Percentiles rank a stretch among this genome's conserved stretches.
phyloP scores from a whole-genome alignment of 371 early-diverging fungal genomes.

The Polyrhizophydium stewartii region DNA sequence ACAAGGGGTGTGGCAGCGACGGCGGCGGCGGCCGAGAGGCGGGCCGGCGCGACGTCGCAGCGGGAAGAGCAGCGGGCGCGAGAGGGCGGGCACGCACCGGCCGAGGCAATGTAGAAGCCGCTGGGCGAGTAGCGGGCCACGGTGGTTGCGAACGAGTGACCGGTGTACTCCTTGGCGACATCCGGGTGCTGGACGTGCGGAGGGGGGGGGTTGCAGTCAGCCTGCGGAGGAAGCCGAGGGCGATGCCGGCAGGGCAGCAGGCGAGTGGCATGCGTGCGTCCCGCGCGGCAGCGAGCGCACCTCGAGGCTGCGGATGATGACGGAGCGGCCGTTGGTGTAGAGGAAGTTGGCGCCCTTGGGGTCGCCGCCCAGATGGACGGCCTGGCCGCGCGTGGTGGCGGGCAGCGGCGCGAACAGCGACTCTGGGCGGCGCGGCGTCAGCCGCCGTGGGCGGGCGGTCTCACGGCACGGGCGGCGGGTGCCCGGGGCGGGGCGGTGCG shows the following conservation, averaged over 20 bases:
- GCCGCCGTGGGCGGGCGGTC: too few species aligned
- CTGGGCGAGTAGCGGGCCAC: constrained; percentile 89
- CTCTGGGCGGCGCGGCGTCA: constrained; percentile 9
- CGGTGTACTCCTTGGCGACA: constrained; percentile 78
- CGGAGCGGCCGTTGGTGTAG: constrained; percentile 86
- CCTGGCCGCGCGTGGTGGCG: constrained; percentile 72
- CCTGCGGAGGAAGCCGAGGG: background rate
- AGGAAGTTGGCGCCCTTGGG: constrained; percentile 83
- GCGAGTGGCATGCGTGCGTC: background rate
- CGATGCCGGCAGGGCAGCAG: too few species aligned
- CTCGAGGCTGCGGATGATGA: constrained; percentile 81
- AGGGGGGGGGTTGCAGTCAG: background rate
- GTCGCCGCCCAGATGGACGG: constrained; percentile 75
- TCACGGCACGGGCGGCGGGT: too few species aligned
- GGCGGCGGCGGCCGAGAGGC: too few species aligned
- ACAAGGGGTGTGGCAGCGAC: too few species aligned
- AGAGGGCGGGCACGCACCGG: constrained; percentile 51
- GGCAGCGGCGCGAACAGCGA: constrained; percentile 70
- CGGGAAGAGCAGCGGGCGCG: too few species aligned
- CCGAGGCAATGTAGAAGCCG: constrained; percentile 94
- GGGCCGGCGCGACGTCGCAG: too few species aligned
- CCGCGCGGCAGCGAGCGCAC: constrained; percentile 34
- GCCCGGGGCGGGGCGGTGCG: too few species aligned
- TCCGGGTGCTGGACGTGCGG: constrained; percentile 61
- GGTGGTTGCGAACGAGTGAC: constrained; percentile 71